A percentile compares a stretch with the other conserved stretches of the same genome.
Evolutionary conservation across 2,329 filamentous ascomycete genomes (phyloP).

Genomic region (Fonsecaea monophora): DNA sequence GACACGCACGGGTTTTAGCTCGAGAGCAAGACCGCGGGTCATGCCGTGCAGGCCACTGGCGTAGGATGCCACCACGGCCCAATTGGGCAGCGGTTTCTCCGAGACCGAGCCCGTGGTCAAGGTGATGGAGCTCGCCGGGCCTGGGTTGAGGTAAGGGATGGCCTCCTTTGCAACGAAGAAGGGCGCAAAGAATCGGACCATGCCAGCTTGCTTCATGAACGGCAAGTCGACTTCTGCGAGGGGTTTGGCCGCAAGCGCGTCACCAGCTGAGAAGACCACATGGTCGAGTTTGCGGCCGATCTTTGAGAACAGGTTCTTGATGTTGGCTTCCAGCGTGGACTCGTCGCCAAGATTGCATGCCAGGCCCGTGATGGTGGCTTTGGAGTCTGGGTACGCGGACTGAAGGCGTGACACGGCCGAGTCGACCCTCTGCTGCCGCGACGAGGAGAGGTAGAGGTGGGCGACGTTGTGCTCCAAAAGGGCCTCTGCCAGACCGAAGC

Average conservation of each 20-base stretch:
- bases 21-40: slow-evolving; percentile 49
- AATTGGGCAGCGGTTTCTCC: slow-evolving; percentile 47
- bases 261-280: slow-evolving; percentile 60
- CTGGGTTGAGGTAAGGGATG: slow-evolving; percentile 33
- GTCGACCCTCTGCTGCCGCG: slow-evolving; percentile 44
- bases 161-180: slow-evolving; percentile 52
- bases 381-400: slow-evolving; percentile 49
- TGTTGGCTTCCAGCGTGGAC: slow-evolving; percentile 53
- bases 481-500: slow-evolving; percentile 60
- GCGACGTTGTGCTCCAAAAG: slow-evolving; percentile 56
- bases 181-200: slow-evolving; percentile 48
- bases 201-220: slow-evolving; percentile 39
- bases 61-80: slow-evolving; percentile 43
- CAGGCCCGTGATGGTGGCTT: slow-evolving; percentile 48
- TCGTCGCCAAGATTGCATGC: slow-evolving; percentile 54
- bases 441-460: slow-evolving; percentile 58
- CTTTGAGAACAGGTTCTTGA: slow-evolving; percentile 49
- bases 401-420: slow-evolving; percentile 51
- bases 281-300: slow-evolving; percentile 52
- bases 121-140: slow-evolving; percentile 48
- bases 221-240: slow-evolving; percentile 43
- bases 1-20: slow-evolving; percentile 52
- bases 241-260: slow-evolving; percentile 40
- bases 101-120: slow-evolving; percentile 50
- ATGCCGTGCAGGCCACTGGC: slow-evolving; percentile 45